These are phyloP conservation scores for Jaenimonas drosophilae DNA, from an alignment of 208 protist species.

Conservation along the genomic window DNA sequence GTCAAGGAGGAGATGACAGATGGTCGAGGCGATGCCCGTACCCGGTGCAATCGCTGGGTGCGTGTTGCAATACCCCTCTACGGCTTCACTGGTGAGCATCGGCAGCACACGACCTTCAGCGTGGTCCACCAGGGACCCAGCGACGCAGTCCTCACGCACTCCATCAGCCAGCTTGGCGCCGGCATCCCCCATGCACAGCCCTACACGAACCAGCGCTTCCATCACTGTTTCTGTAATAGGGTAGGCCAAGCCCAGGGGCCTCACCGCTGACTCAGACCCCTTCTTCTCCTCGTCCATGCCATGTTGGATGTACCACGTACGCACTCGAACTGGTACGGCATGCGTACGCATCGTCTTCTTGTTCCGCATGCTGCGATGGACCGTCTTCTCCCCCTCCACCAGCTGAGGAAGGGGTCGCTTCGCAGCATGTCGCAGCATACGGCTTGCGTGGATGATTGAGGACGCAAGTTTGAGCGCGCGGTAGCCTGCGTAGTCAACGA, in stretches of 20 bases:
- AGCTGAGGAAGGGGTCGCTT: slow-evolving; percentile 21
- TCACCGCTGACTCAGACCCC: slow-evolving; percentile 1
- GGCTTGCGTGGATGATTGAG: slow-evolving; percentile 24
- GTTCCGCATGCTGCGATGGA: slow-evolving; percentile 39
- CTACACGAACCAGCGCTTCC: slow-evolving; percentile 23
- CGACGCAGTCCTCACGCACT: slow-evolving; percentile 28
- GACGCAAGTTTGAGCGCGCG: slow-evolving; percentile 33
- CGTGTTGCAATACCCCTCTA: slow-evolving; percentile 4
- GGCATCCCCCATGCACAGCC: slow-evolving; percentile 31
- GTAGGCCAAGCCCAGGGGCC: slow-evolving; percentile 22
- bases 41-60: no score
- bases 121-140: slow-evolving; percentile 34
- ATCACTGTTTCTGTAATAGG: slow-evolving; percentile 16
- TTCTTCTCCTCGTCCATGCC: background rate
- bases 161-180: slow-evolving; percentile 28
- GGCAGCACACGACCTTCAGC: slow-evolving; percentile 14
- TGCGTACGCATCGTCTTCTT: no score
- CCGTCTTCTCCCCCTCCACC: slow-evolving; percentile 16
- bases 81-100: slow-evolving; percentile 7
- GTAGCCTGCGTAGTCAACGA: slow-evolving; percentile 30
- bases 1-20: no score
- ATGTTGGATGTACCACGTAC: no score
- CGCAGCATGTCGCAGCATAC: slow-evolving; percentile 44
- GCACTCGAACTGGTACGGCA: no score
- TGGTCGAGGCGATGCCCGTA: no score